Conservation (phyloP, 768 basidiomycete species). For the Chalciporus sphaerocephalus region DNA sequence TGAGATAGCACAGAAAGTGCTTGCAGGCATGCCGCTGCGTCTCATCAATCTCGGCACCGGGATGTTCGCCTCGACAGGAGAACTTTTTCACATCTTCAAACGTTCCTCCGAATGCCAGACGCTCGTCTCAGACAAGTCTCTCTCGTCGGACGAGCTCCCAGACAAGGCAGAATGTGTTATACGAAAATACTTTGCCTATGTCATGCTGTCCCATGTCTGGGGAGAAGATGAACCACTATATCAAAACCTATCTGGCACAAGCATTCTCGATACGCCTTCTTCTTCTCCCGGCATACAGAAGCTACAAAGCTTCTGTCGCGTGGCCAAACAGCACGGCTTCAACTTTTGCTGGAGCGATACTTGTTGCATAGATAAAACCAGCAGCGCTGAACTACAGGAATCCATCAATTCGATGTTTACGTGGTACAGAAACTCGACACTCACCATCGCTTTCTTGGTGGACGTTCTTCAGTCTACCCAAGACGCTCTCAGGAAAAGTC, state of each 20-base stretch:
- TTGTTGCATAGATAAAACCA: constrained; percentile 29
- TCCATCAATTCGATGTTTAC: constrained; percentile 31
- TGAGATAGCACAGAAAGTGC: constrained; percentile 15
- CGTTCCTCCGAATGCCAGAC: constrained; percentile 10
- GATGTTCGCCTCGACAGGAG: constrained; percentile 15
- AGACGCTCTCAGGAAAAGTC: constrained; percentile 16
- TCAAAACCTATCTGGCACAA: constrained; percentile 9
- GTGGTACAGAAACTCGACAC: constrained; percentile 28
- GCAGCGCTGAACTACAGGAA: constrained; percentile 29
- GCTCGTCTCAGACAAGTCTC: constrained; percentile 10
- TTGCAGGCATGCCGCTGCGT: constrained; percentile 21
- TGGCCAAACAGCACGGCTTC: constrained; percentile 17
- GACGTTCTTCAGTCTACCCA: constrained; percentile 15
- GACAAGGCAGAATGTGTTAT: constrained; percentile 14
- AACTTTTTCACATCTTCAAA: constrained; percentile 17
- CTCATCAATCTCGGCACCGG: constrained; percentile 21
- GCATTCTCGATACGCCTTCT: constrained; percentile 18
- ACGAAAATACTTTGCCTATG: constrained; percentile 23
- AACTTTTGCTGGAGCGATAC: constrained; percentile 31
- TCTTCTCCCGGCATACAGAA: constrained; percentile 17
- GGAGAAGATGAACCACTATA: constrained; percentile 25
- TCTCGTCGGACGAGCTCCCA: constrained; percentile 5
- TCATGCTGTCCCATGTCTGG: constrained; percentile 29
- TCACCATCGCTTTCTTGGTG: constrained; percentile 28
- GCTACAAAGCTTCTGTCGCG: constrained; percentile 20